phyloP scores from a whole-genome alignment of 371 early-diverging fungal species.

The Mortierella sp. region DNA sequence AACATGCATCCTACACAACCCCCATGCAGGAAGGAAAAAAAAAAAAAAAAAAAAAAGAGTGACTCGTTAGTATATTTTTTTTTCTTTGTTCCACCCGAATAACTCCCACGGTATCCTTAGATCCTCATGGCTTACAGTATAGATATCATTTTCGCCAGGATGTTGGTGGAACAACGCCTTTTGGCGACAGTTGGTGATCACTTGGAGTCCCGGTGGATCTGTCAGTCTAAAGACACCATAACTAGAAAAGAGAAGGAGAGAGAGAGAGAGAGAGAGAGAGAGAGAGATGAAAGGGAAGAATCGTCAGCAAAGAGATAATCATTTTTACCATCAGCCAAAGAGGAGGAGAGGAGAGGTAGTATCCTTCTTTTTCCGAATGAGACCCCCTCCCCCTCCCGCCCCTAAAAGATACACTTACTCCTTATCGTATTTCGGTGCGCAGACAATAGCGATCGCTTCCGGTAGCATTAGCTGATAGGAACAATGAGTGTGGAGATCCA shows the following conservation, averaged over 20 bases:
- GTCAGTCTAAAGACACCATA: constrained; percentile 91
- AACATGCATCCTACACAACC: constrained; percentile 58
- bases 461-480: constrained; percentile 93
- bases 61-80: not conserved
- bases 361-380: not conserved
- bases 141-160: constrained; percentile 67
- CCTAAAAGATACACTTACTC: constrained; percentile 54
- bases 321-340: too few species aligned
- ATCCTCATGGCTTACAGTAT: constrained; percentile 61
- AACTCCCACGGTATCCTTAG: not conserved
- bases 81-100: not conserved
- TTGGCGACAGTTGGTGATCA: constrained; percentile 78
- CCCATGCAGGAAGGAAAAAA: not conserved
- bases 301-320: too few species aligned
- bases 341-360: too few species aligned
- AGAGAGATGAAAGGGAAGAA: not conserved
- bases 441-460: constrained; percentile 95
- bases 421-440: constrained; percentile 81
- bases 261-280: not conserved
- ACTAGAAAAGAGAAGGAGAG: constrained; percentile 36
- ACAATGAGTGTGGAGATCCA: constrained; percentile 94
- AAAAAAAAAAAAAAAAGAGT: not conserved
- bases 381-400: not conserved
- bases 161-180: constrained; percentile 89
- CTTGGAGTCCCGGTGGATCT: constrained; percentile 87